Conservation (phyloP, 2,329 filamentous ascomycete species). For the Claviceps sp. region DNA sequence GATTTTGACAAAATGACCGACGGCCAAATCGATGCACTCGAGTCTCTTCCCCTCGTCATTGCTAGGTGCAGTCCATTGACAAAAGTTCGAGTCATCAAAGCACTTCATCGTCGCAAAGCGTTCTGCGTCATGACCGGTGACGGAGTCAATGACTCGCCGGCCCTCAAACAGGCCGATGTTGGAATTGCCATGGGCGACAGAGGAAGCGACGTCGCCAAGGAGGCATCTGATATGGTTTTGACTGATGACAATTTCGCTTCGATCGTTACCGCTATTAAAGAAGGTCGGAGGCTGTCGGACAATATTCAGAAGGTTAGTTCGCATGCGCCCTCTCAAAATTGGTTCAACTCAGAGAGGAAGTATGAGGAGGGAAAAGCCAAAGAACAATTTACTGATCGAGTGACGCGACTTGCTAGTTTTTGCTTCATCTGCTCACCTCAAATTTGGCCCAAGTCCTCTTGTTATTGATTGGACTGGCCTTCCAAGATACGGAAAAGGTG, state of each 20-base stretch:
- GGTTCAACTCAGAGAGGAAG: background rate
- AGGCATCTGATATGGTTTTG: conserved; percentile 78
- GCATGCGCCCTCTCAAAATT: background rate
- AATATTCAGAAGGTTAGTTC: conserved; percentile 56
- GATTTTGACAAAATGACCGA: conserved; percentile 51
- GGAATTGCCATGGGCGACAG: conserved; percentile 63
- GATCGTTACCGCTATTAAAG: conserved; percentile 58
- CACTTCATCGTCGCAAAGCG: conserved; percentile 52
- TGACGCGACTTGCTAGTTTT: conserved; percentile 27
- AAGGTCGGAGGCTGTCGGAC: conserved; percentile 56
- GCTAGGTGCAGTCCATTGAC: conserved; percentile 57
- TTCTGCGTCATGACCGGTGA: conserved; percentile 68
- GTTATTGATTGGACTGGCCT: conserved; percentile 54
- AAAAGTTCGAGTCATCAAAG: conserved; percentile 64
- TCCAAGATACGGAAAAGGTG: conserved; percentile 44
- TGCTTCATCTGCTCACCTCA: conserved; percentile 53
- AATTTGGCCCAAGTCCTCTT: conserved; percentile 59
- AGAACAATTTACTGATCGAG: no score
- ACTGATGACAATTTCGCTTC: conserved; percentile 83
- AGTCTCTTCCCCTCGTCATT: conserved; percentile 50
- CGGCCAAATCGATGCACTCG: conserved; percentile 47
- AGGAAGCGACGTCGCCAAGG: conserved; percentile 61
- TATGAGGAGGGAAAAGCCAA: background rate
- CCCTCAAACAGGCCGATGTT: conserved; percentile 59
- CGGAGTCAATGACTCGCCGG: conserved; percentile 62